Percentiles rank a stretch among this genome's conserved stretches.
Conservation (phyloP, 148 eudicot genomes). For the Rhododendron ovatum region DNA sequence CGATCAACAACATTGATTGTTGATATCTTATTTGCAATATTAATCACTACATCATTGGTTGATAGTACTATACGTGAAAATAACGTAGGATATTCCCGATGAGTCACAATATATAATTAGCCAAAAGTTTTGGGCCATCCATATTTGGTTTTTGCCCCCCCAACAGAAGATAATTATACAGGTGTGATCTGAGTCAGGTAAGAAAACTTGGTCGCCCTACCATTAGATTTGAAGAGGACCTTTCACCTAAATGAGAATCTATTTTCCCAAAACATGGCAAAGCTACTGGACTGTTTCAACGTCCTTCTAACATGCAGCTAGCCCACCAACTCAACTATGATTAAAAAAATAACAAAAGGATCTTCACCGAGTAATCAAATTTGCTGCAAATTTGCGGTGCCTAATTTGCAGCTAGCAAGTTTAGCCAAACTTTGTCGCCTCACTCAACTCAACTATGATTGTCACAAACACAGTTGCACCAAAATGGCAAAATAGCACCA, state of each 20-base stretch:
- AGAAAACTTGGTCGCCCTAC: not conserved
- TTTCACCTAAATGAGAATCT: not conserved
- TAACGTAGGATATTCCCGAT: not conserved
- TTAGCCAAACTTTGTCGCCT: not conserved
- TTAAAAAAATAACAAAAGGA: not conserved
- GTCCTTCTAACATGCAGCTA: not conserved
- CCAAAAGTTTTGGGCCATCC: not conserved
- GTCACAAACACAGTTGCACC: not conserved
- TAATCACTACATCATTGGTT: not conserved
- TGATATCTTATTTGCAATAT: not conserved
- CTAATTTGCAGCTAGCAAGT: not conserved
- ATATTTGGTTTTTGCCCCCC: not conserved
- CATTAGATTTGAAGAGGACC: slow-evolving; percentile 8
- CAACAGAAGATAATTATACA: not conserved
- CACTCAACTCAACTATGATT: not conserved
- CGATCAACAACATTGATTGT: not conserved
- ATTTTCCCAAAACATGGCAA: not conserved
- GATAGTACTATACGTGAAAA: not conserved
- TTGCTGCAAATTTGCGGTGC: not conserved
- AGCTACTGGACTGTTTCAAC: not conserved
- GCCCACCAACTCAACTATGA: not conserved
- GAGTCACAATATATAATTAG: not conserved
- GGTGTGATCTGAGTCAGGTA: not conserved
- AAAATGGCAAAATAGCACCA: too few relatives aligned
- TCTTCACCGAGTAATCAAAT: not conserved